These are phyloP conservation scores for Sporothrix schenckii DNA, from an alignment of 2,329 filamentous ascomycete species.

Conservation along the genomic window DNA sequence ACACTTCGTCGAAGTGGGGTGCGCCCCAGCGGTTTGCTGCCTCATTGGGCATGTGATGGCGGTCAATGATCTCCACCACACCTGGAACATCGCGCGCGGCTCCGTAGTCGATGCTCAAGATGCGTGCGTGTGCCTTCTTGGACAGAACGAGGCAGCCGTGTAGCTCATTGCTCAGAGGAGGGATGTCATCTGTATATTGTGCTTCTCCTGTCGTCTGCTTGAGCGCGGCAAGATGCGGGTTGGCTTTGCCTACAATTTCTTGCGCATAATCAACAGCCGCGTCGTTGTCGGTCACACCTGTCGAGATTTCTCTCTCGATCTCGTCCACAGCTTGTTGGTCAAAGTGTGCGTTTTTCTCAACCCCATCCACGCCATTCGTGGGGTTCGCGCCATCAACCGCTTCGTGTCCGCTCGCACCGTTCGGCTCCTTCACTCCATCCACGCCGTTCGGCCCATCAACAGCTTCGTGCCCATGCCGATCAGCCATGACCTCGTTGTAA, in stretches of 20 bases:
- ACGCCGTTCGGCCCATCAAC: not conserved
- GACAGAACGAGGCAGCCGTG: constrained; percentile 87
- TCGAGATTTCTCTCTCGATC: constrained; percentile 81
- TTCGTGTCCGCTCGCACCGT: constrained; percentile 36
- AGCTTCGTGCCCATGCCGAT: constrained; percentile 49
- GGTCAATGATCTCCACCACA: constrained; percentile 81
- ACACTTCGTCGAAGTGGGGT: constrained; percentile 78
- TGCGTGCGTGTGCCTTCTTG: constrained; percentile 83
- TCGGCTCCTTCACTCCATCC: not conserved
- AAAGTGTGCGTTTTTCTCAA: constrained; percentile 36
- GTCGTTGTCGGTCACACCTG: constrained; percentile 74
- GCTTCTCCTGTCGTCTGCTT: constrained; percentile 94
- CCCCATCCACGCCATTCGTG: not conserved
- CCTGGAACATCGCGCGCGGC: constrained; percentile 81
- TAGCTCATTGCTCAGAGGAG: constrained; percentile 81
- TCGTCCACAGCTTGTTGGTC: constrained; percentile 80
- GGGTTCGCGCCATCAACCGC: not conserved
- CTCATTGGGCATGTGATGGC: constrained; percentile 74
- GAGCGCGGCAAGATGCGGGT: constrained; percentile 83
- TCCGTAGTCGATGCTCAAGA: constrained; percentile 74
- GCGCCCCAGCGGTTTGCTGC: constrained; percentile 91
- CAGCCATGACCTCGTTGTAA: constrained; percentile 81
- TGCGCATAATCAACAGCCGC: constrained; percentile 77
- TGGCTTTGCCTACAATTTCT: constrained; percentile 81
- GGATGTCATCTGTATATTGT: constrained; percentile 95